Evolutionary conservation across 2,329 filamentous ascomycete species (phyloP), one percentile per base, ranked within the genome.

Genomic region (Rhexocercosporidium sp.): DNA sequence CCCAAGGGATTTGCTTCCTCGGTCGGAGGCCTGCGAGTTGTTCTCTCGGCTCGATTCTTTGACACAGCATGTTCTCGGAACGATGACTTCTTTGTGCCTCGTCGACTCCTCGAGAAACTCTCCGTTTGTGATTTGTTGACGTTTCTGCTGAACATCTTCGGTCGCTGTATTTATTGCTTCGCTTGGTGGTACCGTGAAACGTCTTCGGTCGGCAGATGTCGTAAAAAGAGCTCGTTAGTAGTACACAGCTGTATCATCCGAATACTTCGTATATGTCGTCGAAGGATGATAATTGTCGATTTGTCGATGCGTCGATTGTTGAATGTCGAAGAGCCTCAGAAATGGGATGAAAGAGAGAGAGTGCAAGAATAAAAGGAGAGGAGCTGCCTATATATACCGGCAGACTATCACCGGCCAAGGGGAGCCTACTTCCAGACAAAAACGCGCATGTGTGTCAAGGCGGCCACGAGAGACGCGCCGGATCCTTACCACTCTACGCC

Each of bases 51-150:
- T 29, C 77, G 75, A 67, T 71, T 71, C 62, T 78, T 78, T n/a
- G 75, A 77, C 39, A 78, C 73, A 3, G 73, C 76, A 71, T 78
- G 73, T n/a, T 78, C 77, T 61, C 77, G 68, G 61, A 78, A 78
- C 20, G 76, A 77, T 12, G 71, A 69, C 59, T 73, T 75, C 57
- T 74, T 76, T 18, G 71, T 64, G 9, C 66, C 66, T 65, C 73
- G 67, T 57, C 73, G 66, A 68, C 71, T 73, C 51, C 68, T 71
- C 22, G 75, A 74, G 69, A 78, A 77, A 61, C 75, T 77, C 65
- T 76, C 76, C 7, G 68, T 74, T 44, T 76, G 74, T 59, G 76
- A 76, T 66, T 71, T 74, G 44, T 66, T 75, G 22, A 71, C 49
- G 63, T 69, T 73, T 69, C 72, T 69, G 47, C 70, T 69, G 66